Conservation (phyloP, 768 basidiomycete genomes). For the Austroboletus eburneus region DNA sequence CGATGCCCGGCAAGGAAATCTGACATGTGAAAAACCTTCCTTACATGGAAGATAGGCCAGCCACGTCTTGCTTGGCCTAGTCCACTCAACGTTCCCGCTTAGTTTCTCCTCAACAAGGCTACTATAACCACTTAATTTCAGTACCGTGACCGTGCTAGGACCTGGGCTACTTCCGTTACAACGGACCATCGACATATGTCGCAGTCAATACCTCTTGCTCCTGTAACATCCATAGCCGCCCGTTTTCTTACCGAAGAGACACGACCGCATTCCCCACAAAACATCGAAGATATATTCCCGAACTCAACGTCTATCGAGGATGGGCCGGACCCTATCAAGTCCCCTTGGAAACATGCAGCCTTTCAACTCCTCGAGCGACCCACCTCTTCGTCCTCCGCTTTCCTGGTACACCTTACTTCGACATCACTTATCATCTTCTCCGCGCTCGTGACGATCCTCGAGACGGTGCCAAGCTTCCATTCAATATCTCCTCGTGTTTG, state of each 20-base stretch:
- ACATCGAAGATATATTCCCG: conserved; percentile 39
- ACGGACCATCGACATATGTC: conserved; percentile 19
- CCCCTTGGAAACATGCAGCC: conserved; percentile 58
- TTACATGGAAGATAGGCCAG: too few relatives aligned
- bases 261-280: conserved; percentile 28
- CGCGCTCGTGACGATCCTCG: conserved; percentile 71
- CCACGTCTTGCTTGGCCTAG: too few relatives aligned
- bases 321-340: conserved; percentile 24
- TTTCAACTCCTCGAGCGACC: conserved; percentile 78
- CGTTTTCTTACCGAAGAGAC: conserved; percentile 45
- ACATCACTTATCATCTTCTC: conserved; percentile 72
- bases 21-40: too few relatives aligned
- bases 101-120: too few relatives aligned
- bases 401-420: conserved; percentile 66
- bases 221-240: conserved; percentile 22
- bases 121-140: too few relatives aligned
- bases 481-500: conserved; percentile 64
- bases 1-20: too few relatives aligned
- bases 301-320: conserved; percentile 34
- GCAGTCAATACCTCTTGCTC: conserved; percentile 28
- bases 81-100: too few relatives aligned
- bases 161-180: neutral
- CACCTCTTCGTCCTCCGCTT: conserved; percentile 69
- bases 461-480: conserved; percentile 77
- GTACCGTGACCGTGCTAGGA: too few relatives aligned